A percentile compares a stretch with the other conserved stretches of the same genome.
Conservation (phyloP, 441 rosid species). For the Croton setiger region DNA sequence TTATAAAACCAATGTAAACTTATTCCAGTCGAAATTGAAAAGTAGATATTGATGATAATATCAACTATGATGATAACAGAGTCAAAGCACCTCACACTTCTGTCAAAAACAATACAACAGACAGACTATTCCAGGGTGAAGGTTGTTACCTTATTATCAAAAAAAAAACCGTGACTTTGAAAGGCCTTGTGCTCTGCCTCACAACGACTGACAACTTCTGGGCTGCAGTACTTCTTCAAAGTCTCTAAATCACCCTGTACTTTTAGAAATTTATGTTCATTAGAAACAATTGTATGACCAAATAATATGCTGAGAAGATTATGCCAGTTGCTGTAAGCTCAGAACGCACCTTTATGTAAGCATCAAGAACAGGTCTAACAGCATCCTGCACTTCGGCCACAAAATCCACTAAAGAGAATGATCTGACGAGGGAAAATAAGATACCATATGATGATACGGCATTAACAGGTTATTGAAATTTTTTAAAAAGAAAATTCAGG, state of each 20-base stretch:
- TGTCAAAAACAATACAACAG: neutral
- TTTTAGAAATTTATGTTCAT: slow-evolving; percentile 8
- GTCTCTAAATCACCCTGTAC: slow-evolving; percentile 65
- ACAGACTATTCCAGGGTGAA: neutral
- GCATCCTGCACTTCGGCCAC: slow-evolving; percentile 84
- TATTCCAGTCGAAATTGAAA: neutral
- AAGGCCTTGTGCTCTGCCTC: slow-evolving; percentile 70
- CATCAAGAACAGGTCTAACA: slow-evolving; percentile 71
- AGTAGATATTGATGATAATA: neutral
- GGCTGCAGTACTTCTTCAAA: slow-evolving; percentile 76
- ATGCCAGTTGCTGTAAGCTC: neutral
- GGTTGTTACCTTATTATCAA: slow-evolving; percentile 68
- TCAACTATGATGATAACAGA: neutral
- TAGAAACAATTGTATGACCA: no score
- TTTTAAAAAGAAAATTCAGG: slow-evolving; percentile 6
- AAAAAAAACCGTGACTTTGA: slow-evolving; percentile 63
- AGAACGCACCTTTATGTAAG: slow-evolving; percentile 62
- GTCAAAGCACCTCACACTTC: neutral
- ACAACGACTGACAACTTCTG: slow-evolving; percentile 72
- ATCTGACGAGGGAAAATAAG: slow-evolving; percentile 26
- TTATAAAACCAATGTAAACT: neutral
- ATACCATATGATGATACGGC: no score
- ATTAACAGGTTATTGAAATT: neutral
- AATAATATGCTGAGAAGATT: neutral
- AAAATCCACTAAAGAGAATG: slow-evolving; percentile 87